phyloP scores from a whole-genome alignment of 495 filamentous ascomycete genomes.

The Penicillium pulvis region DNA sequence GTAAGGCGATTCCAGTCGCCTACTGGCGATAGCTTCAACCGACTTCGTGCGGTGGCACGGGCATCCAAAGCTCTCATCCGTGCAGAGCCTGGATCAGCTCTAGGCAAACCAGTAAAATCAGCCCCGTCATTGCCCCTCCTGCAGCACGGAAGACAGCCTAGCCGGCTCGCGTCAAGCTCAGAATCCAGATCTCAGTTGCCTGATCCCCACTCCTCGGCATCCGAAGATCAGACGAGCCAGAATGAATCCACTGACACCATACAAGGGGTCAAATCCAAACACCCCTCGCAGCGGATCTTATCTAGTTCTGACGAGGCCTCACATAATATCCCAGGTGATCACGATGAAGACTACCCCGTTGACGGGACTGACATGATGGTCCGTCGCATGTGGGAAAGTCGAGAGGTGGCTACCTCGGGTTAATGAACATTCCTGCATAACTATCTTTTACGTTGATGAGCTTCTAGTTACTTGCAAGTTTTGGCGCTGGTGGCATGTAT shows the following conservation, averaged over 20 bases:
- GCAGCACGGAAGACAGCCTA: slow-evolving; percentile 28
- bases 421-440: slow-evolving; percentile 22
- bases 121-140: slow-evolving; percentile 40
- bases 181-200: slow-evolving; percentile 28
- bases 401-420: slow-evolving; percentile 43
- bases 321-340: slow-evolving; percentile 25
- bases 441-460: slow-evolving; percentile 13
- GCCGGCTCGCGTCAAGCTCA: slow-evolving; percentile 24
- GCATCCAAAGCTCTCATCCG: slow-evolving; percentile 20
- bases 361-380: slow-evolving; percentile 45
- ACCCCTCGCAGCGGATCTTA: slow-evolving; percentile 43
- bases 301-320: slow-evolving; percentile 44
- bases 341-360: slow-evolving; percentile 30
- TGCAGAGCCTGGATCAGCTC: slow-evolving; percentile 23
- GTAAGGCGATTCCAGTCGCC: slow-evolving; percentile 49
- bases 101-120: slow-evolving; percentile 43
- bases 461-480: slow-evolving; percentile 5
- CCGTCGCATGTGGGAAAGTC: slow-evolving; percentile 52
- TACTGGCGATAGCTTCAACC: slow-evolving; percentile 44
- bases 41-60: slow-evolving; percentile 34
- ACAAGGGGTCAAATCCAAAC: slow-evolving; percentile 28
- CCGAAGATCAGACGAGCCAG: slow-evolving; percentile 32
- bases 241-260: slow-evolving; percentile 33
- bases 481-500: slow-evolving; percentile 4
- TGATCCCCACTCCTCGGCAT: slow-evolving; percentile 29